A percentile compares a stretch with the other conserved stretches of the same genome.
These are phyloP conservation scores for Xerocomus brunneocitrinus DNA, from an alignment of 768 basidiomycete species.

Conservation along the genomic window DNA sequence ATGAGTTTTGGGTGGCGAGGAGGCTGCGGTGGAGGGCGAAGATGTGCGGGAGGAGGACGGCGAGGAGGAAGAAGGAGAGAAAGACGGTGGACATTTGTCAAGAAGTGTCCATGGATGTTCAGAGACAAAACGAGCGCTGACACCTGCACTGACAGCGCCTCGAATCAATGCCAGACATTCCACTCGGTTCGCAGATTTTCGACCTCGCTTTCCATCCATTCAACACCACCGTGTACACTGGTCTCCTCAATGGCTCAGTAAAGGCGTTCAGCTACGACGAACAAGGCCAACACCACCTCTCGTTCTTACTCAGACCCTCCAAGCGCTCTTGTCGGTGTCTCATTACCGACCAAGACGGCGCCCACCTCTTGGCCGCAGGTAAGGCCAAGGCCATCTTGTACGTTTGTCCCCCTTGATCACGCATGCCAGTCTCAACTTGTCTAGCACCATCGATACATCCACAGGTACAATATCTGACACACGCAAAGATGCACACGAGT, in stretches of 20 bases:
- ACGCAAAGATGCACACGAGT: slow-evolving; percentile 62
- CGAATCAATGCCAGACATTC: slow-evolving; percentile 46
- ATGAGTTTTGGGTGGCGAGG: slow-evolving; percentile 18
- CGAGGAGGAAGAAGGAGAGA: slow-evolving; percentile 25
- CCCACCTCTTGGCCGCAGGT: slow-evolving; percentile 69
- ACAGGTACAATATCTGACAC: slow-evolving; percentile 50
- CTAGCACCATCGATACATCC: slow-evolving; percentile 62
- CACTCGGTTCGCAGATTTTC: slow-evolving; percentile 76
- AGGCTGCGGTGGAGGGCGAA: slow-evolving; percentile 30
- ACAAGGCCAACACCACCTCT: slow-evolving; percentile 50
- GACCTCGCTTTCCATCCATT: slow-evolving; percentile 86
- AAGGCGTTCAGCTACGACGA: slow-evolving; percentile 80
- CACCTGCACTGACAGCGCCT: neutral
- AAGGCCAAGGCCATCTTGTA: slow-evolving; percentile 79
- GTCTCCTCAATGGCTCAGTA: slow-evolving; percentile 77
- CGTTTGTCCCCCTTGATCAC: slow-evolving; percentile 28
- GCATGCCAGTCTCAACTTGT: slow-evolving; percentile 11
- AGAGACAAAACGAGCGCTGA: neutral
- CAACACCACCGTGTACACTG: slow-evolving; percentile 64
- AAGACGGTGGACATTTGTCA: slow-evolving; percentile 34
- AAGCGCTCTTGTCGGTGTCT: slow-evolving; percentile 82
- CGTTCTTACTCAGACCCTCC: slow-evolving; percentile 66
- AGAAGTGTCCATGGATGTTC: slow-evolving; percentile 27
- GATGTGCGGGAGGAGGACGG: slow-evolving; percentile 29
- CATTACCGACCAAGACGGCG: slow-evolving; percentile 62